Evolutionary conservation across 1,284 basidiomycete genomes (phyloP), one percentile per base, ranked within the genome.

Genomic region (Naganishia liquefaciens): DNA sequence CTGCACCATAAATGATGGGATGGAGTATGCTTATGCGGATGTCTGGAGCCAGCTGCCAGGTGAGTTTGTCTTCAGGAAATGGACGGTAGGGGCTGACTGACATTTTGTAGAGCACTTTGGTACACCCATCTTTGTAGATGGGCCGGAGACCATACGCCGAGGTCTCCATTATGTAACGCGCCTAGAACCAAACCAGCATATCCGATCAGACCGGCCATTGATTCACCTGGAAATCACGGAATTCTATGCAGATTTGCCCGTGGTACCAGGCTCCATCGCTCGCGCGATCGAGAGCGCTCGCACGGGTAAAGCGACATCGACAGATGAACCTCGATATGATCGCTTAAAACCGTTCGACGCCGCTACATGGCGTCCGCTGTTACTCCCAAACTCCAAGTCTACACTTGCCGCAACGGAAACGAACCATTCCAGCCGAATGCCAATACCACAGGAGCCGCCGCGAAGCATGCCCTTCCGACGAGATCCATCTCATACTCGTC

Each of bases 1-100:
- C 64, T 79, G 76, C 68, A 64, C 69, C 17, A 69, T 77, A 40
- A 75, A 75, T 47, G 70, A 71, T 27, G 76, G 71, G 28, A 74
- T 75, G 68, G 54, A 70, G 15, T 73, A 74, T 58, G 63, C 71
- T 13, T 69, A 68, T 53, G 69, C 75, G 2, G 72, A 74, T 40
- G 54, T 77, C 1, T 67, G 74, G 5, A 69, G 74, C 6, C 77
- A 77, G 58, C 68, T 74, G 60, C 62, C 61, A 47, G 71, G 74
- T 77, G 42, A 70, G 60, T 62, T 9, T 39, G 25, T 42, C 6
- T 5, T n/a, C 23, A 10, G 6, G n/a, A 43, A 30, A 19, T 19
- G 27, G 28, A 9, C 11, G 6, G 50, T 2, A 52, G 28, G 17
- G 27, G 13, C 21, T 13, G 9, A 28, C 19, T 33, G 33, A 43